Base-by-base conservation (phyloP, 495 filamentous ascomycete species). In the Hyaloscypha bicolor region DNA sequence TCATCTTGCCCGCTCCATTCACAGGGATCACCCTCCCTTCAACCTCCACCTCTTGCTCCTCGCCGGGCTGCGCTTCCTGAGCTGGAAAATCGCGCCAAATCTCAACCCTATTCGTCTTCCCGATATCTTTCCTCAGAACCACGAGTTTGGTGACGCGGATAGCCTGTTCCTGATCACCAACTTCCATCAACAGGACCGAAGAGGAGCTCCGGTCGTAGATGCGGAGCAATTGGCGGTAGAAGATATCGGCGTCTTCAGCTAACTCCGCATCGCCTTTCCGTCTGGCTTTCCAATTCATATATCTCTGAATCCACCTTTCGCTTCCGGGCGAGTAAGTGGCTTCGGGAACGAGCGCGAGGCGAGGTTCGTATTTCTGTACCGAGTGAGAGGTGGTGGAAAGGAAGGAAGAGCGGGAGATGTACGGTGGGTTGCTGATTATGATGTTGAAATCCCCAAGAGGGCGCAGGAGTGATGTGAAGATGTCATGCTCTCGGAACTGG, bases 381-480 rank as follows among this genome's bases (percentile, higher is more conserved):
- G 88, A 91, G 55, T 90, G 86, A 0, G 82, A 79, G 0, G 90
- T 93, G 3, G 80, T 82, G 12, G 74, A 78, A 2, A 71, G 68
- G 69, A 90, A 96, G 2, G 81, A 79, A 0, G 60, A 21, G 0
- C 75, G 73, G 12, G 93, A 94, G 57, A 99, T 90, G 76, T 99
- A 98, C 0, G 95, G 95, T 12, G 95, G 95, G 76, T 99, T 99
- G 5, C 90, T 87, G 37, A 93, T 86, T 0, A 99, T 74, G n/a
- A 99, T 73, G 30, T 53, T 21, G 33, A 55, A 32, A n/a, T 14
- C 21, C 4, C 48, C 45, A 55, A 97, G 89, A 75, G 97, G 96
- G 0, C 93, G 93, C 12, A 94, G 94, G 75, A 97, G 96, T 5
- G 88, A 85, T 39, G 91, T 84, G 0, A 99, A 74, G 19, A 99